Base-by-base conservation (phyloP, 2,329 filamentous ascomycete genomes). In the Pseudogymnoascus sp. region DNA sequence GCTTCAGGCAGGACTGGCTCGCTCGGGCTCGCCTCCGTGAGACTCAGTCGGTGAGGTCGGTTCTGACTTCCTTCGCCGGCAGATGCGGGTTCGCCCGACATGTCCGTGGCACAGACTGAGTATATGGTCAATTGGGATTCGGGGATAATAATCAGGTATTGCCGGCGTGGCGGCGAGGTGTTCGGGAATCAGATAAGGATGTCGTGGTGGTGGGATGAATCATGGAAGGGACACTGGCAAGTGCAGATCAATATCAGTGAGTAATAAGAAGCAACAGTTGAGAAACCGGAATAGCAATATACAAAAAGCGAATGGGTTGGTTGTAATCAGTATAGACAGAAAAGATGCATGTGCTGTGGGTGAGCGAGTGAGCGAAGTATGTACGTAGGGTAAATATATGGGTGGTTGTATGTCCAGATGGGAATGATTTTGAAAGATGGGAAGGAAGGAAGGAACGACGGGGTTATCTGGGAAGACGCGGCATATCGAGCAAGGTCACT, bases 311-410 rank as follows among this genome's bases (percentile, higher is more conserved):
- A 66, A 63, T 60, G 35, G 47, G 47, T 16, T 50, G 47, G 31
- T 31, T n/a, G 47, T 25, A 61, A 62, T 50, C 38, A 62, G 47
- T 47, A 47, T 31, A 40, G 47, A 62, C 12, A n/a, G 44, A 61
- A 61, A 11, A 44, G 25, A 31, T 61, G 14, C 60, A 42, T 47
- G 42, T 21, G n/a, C 64, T 59, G 63, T 61, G 59, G 63, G 50
- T 47, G 64, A 66, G 53, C 40, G 64, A 66, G 62, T 63, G 59
- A 53, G 7, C 23, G 25, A 28, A 56, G n/a, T 33, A 56, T 56
- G 47, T 56, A 47, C 2, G 47, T 31, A 56, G 25, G n/a, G n/a
- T 31, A 56, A 56, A 56, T 56, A 56, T 56, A 18, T 56, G 25
- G 23, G 23, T 31, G 21, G 6, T 47, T 56, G n/a, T 56, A 33